Base-by-base conservation (phyloP, 192 early-diverging fungal species). In the Geranomyces variabilis region DNA sequence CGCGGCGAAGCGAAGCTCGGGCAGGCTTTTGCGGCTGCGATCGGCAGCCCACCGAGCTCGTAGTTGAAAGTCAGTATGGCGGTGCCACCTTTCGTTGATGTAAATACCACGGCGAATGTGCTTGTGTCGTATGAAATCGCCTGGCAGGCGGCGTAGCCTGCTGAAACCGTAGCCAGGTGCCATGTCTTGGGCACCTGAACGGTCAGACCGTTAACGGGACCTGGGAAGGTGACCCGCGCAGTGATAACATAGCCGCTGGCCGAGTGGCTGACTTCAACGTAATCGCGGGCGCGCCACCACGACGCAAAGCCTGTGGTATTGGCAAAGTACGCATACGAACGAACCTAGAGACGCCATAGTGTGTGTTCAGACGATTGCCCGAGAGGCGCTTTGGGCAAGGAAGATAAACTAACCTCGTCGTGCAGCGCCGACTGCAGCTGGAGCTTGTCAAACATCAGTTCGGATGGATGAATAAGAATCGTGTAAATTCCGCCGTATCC, bases 401-500 rank as follows among this genome's bases (percentile, higher is more conserved):
- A n/a, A n/a, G n/a, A n/a, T n/a, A n/a, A n/a, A n/a, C 36, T 10
- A 41, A 41, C 36, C 36, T 33, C 21, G 58, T 60, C 31, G 29
- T 60, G 58, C 24, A 60, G 31, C 21, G 58, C 58, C 9, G 24
- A 28, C 31, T 60, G 58, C 7, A 60, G 29, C 31, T 60, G 58
- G 29, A 60, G 22, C 58, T 60, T 60, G 58, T 60, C 58, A 28
- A 60, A 60, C 58, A 60, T 60, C 58, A 60, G 29, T 5, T 30
- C 58, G 58, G 58, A 7, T 7, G 58, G 58, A 17, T 60, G 58
- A 7, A 60, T 60, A 26, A 60, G 58, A 29, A 60, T 7, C 4
- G 17, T 60, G 58, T 60, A 60, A 26, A 60, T 28, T 26, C 58
- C 58, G 15, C 58, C 58, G 29, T 60, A 60, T 26, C 31, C 17